Conservation (phyloP, 768 basidiomycete species). For the Leucosporidium yakuticum region DNA sequence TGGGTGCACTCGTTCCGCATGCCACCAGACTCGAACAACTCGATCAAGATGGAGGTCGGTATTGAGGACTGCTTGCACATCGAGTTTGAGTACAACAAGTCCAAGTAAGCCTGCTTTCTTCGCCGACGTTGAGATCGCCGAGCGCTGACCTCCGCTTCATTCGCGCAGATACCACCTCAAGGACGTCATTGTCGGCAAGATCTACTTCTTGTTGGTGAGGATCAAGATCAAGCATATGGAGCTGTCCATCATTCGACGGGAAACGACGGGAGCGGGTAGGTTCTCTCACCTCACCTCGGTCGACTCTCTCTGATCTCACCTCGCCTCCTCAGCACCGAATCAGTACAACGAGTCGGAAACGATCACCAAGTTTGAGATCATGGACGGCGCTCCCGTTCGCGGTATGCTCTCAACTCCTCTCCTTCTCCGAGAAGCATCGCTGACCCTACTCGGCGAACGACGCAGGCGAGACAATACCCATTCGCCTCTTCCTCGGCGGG, state of each 20-base stretch:
- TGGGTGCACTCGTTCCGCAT: slow-evolving; percentile 99
- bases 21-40: slow-evolving; percentile 96
- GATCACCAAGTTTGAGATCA: slow-evolving; percentile 98
- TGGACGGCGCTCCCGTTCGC: slow-evolving; percentile 97
- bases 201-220: slow-evolving; percentile 94
- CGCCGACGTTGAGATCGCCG: accelerated
- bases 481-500: slow-evolving; percentile 92
- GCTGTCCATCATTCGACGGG: slow-evolving; percentile 90
- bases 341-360: slow-evolving; percentile 99
- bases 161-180: slow-evolving; percentile 86
- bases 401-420: slow-evolving; percentile 48
- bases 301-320: neutral
- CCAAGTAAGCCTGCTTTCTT: slow-evolving; percentile 62
- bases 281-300: neutral
- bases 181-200: slow-evolving; percentile 98
- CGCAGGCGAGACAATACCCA: slow-evolving; percentile 93
- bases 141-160: neutral
- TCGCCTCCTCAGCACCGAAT: slow-evolving; percentile 62
- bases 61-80: slow-evolving; percentile 99
- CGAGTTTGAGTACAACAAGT: slow-evolving; percentile 99
- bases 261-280: slow-evolving; percentile 74
- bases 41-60: slow-evolving; percentile 99
- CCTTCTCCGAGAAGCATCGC: neutral
- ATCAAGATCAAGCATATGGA: slow-evolving; percentile 99
- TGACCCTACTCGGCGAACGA: neutral